Conservation (phyloP, 2,329 filamentous ascomycete species). For the Aspergillus sp. region DNA sequence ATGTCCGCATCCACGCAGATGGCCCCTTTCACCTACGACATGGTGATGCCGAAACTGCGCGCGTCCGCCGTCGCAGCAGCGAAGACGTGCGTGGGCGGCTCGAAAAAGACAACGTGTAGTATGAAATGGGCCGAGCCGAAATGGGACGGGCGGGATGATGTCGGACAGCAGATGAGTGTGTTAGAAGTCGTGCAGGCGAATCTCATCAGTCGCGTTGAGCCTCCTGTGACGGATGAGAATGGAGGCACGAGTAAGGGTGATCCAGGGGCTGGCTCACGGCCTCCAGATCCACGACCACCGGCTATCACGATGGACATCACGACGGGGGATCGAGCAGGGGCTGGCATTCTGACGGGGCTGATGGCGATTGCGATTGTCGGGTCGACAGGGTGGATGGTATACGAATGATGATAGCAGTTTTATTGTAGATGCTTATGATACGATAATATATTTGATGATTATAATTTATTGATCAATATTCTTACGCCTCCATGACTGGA, state of each 20-base stretch:
- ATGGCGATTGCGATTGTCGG: constrained; percentile 29
- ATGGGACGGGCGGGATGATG: constrained; percentile 33
- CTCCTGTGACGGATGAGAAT: constrained; percentile 24
- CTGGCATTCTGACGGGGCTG: constrained; percentile 38
- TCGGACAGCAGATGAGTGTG: constrained; percentile 38
- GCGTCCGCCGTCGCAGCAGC: constrained; percentile 53
- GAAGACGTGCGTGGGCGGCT: constrained; percentile 47
- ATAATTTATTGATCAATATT: too few relatives aligned
- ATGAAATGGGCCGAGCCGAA: constrained; percentile 35
- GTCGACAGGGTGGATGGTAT: constrained; percentile 33
- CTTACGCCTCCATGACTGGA: too few relatives aligned
- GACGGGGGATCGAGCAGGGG: constrained; percentile 37
- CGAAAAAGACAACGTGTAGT: constrained; percentile 34
- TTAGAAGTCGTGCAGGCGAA: constrained; percentile 30
- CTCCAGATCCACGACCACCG: constrained; percentile 5
- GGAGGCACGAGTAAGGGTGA: constrained; percentile 31
- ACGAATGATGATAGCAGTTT: constrained; percentile 17
- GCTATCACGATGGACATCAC: constrained; percentile 18
- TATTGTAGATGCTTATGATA: background rate
- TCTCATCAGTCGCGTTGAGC: constrained; percentile 23
- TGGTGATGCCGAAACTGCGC: constrained; percentile 50
- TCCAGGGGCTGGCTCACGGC: constrained; percentile 21
- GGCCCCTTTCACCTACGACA: constrained; percentile 51
- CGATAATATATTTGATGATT: too few relatives aligned
- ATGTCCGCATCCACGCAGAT: constrained; percentile 54